Base-by-base conservation (phyloP, 1,284 basidiomycete species). In the Golubevia sp. region DNA sequence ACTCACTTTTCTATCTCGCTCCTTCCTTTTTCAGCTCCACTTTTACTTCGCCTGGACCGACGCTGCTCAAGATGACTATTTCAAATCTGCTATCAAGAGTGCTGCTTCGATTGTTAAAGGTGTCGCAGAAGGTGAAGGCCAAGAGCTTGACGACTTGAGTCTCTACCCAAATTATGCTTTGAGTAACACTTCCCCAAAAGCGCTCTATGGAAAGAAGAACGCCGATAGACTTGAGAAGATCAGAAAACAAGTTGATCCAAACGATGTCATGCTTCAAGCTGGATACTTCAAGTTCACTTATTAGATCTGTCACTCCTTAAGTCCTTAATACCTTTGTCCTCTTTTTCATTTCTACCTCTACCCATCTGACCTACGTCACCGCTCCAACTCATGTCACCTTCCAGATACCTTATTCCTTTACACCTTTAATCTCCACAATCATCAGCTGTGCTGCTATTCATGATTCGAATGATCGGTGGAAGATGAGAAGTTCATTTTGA, bases 81-180 rank as follows among this genome's bases (percentile, higher is more conserved):
- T 67, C 66, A 55, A 26, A 2, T 51, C 60, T 3, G 71, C 66
- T 13, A 70, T 76, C 56, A 70, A 64, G 55, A 44, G 44, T 2
- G 61, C 64, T 7, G 68, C 68, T 7, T 55, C 56, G 20, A 58
- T 66, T 54, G 67, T 76, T 52, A 21, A 66, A 4, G 64, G 63
- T 1, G 64, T 60, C 49, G 74, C 74, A 5, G 56, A 38, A 20
- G 54, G 24, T 34, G 74, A 77, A 58, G 74, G 74, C 7, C 74
- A 77, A 58, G 63, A 73, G 38, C 56, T 77, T 20, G 69, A 73
- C 56, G 21, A 66, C 23, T 54, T 62, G 4, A 68, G 63, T 56
- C 61, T 73, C 8, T 77, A 77, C 55, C 74, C 74, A 34, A 77
- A 77, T 59, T 77, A 77, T 56, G 74, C 74, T 21, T 34, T 69